A percentile compares a stretch with the other conserved stretches of the same genome.
Conservation (phyloP, 179 eudicot species). For the Silene vulgaris region DNA sequence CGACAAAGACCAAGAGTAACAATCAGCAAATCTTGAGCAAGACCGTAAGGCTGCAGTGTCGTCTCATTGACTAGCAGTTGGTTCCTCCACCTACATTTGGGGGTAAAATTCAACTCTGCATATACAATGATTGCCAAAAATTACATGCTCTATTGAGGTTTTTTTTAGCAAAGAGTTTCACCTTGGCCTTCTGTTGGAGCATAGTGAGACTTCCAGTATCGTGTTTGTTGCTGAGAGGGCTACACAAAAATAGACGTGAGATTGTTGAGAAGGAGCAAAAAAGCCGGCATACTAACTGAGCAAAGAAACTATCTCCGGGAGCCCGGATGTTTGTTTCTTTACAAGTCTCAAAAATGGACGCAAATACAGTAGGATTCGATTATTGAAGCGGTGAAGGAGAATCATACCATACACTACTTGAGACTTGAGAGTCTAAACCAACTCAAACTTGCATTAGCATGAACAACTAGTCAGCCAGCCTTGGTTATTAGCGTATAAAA, state of each 20-base stretch:
- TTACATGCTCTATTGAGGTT: too few relatives aligned
- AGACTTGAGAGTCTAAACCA: too few relatives aligned
- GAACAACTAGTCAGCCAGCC: too few relatives aligned
- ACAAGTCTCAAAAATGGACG: too few relatives aligned
- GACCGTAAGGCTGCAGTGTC: slow-evolving; percentile 23
- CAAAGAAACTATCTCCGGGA: too few relatives aligned
- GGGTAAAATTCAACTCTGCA: slow-evolving; percentile 8
- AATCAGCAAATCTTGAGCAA: slow-evolving; percentile 29
- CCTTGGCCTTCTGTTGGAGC: slow-evolving; percentile 93
- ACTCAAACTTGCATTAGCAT: too few relatives aligned
- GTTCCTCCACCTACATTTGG: slow-evolving; percentile 49
- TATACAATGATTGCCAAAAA: not conserved
- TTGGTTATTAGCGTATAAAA: too few relatives aligned
- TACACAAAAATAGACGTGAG: slow-evolving; percentile 24
- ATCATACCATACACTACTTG: too few relatives aligned
- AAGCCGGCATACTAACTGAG: too few relatives aligned
- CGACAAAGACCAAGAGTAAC: slow-evolving; percentile 19
- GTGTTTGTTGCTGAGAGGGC: slow-evolving; percentile 97
- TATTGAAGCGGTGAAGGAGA: too few relatives aligned
- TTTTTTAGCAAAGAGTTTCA: slow-evolving; percentile 22
- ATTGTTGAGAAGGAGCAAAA: not conserved
- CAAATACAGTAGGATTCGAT: too few relatives aligned
- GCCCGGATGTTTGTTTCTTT: too few relatives aligned
- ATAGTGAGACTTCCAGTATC: slow-evolving; percentile 83
- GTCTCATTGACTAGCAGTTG: slow-evolving; percentile 46